Evolutionary conservation across 306 rosid species (phyloP).

Genomic region (Datisca glomerata): DNA sequence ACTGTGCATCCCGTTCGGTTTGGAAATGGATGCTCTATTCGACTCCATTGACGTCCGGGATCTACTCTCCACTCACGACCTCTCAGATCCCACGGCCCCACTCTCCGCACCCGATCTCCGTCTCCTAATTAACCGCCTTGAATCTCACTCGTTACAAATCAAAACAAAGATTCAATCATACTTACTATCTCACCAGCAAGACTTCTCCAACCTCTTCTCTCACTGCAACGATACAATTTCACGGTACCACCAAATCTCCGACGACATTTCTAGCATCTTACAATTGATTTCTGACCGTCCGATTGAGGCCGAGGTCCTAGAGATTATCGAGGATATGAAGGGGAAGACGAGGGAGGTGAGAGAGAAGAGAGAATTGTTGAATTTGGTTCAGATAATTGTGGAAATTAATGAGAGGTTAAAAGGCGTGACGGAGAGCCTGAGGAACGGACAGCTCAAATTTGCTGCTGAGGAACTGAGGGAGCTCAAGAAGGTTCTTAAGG

Average conservation of each 20-base stretch:
- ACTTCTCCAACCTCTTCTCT: slow-evolving; percentile 58
- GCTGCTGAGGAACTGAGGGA: slow-evolving; percentile 61
- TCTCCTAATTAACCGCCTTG: slow-evolving; percentile 87
- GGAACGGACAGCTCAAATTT: slow-evolving; percentile 45
- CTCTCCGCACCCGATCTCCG: slow-evolving; percentile 97
- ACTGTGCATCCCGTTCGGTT: slow-evolving; percentile 4
- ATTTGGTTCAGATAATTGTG: slow-evolving; percentile 42
- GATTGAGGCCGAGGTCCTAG: slow-evolving; percentile 35
- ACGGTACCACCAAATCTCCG: slow-evolving; percentile 35
- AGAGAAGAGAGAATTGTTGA: slow-evolving; percentile 50
- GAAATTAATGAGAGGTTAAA: slow-evolving; percentile 32
- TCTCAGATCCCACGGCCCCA: slow-evolving; percentile 68
- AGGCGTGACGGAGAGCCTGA: slow-evolving; percentile 48
- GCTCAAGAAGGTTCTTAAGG: slow-evolving; percentile 42
- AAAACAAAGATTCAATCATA: slow-evolving; percentile 64
- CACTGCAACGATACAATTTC: slow-evolving; percentile 65
- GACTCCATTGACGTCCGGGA: slow-evolving; percentile 67
- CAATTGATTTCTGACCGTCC: slow-evolving; percentile 39
- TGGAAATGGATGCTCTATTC: slow-evolving; percentile 63
- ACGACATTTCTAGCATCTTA: slow-evolving; percentile 28
- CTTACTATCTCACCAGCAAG: slow-evolving; percentile 56
- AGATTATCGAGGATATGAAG: slow-evolving; percentile 47
- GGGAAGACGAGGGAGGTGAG: slow-evolving; percentile 38
- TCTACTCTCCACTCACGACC: slow-evolving; percentile 73
- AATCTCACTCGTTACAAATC: slow-evolving; percentile 78